Percentiles rank a stretch among this genome's conserved stretches.
phyloP scores from a whole-genome alignment of 1,284 basidiomycete species.

The Cryptococcus sp. region DNA sequence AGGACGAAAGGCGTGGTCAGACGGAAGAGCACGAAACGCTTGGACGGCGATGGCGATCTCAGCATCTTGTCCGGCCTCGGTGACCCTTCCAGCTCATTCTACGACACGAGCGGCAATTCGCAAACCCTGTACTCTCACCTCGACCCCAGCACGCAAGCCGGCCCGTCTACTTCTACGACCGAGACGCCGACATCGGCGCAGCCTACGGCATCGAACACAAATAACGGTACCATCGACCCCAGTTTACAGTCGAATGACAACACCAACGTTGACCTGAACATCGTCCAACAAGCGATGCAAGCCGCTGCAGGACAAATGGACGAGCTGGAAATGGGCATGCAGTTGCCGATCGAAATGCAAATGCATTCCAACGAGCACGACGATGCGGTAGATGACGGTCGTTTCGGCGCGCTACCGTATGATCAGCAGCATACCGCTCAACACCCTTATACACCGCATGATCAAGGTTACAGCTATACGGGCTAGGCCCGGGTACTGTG shows the following conservation, averaged over 20 bases:
- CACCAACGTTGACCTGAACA: slow-evolving; percentile 37
- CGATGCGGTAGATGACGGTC: slow-evolving; percentile 16
- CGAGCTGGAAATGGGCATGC: slow-evolving; percentile 51
- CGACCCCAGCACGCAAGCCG: slow-evolving; percentile 12
- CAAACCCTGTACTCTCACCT: slow-evolving; percentile 9
- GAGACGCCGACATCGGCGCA: slow-evolving; percentile 1
- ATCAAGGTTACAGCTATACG: slow-evolving; percentile 5
- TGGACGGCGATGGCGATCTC: slow-evolving; percentile 8
- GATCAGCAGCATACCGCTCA: background rate
- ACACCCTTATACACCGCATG: slow-evolving; percentile 8
- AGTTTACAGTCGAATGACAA: slow-evolving; percentile 5
- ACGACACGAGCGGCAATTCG: background rate
- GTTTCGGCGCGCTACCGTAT: background rate
- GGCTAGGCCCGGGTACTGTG: background rate
- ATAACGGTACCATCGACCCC: slow-evolving; percentile 9
- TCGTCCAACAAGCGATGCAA: slow-evolving; percentile 50
- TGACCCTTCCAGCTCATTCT: slow-evolving; percentile 7
- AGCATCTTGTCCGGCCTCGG: slow-evolving; percentile 1
- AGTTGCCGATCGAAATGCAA: slow-evolving; percentile 52
- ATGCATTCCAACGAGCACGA: slow-evolving; percentile 44
- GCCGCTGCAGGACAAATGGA: slow-evolving; percentile 47
- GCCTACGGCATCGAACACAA: background rate
- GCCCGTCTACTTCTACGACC: slow-evolving; percentile 7
- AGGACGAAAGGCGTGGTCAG: slow-evolving; percentile 13
- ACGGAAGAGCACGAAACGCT: slow-evolving; percentile 12